Conservation (phyloP, 176 grass and related monocot genomes). For the Rhynchospora tenuis region DNA sequence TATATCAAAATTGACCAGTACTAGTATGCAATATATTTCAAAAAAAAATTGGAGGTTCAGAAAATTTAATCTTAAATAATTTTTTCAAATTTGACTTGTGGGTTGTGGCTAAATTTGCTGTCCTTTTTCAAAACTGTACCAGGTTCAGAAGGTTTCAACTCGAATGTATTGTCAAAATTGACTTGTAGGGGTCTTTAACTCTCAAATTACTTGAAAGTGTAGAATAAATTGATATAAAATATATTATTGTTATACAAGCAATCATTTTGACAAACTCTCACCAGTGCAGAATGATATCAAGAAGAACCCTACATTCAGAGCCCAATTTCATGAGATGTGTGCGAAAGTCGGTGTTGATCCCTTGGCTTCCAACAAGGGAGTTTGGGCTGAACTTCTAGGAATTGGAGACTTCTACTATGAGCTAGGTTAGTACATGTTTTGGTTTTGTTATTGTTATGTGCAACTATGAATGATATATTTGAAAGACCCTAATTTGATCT, state of each 20-base stretch:
- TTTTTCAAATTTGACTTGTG: no score
- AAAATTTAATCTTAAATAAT: no score
- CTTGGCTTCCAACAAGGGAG: slow-evolving; percentile 91
- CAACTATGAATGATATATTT: not conserved
- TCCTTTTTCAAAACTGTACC: not conserved
- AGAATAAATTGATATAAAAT: not conserved
- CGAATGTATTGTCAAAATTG: not conserved
- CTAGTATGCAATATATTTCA: no score
- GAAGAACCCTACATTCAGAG: slow-evolving; percentile 88
- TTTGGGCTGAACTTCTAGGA: slow-evolving; percentile 92
- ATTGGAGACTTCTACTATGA: slow-evolving; percentile 99
- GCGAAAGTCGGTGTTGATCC: slow-evolving; percentile 96
- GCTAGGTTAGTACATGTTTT: slow-evolving; percentile 51
- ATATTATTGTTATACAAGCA: not conserved
- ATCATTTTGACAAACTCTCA: not conserved
- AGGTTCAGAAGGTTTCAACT: not conserved
- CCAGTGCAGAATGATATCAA: slow-evolving; percentile 86
- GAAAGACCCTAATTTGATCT: not conserved
- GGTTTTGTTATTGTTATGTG: slow-evolving; percentile 14
- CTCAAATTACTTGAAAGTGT: not conserved
- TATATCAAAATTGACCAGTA: not conserved
- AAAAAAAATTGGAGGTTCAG: no score
- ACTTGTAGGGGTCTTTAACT: not conserved
- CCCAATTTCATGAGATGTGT: slow-evolving; percentile 99
- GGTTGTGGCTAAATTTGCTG: no score